Percentiles rank a stretch among this genome's conserved stretches.
Evolutionary conservation across 371 early-diverging fungal genomes (phyloP).

Genomic region (Parasitella parasitica): DNA sequence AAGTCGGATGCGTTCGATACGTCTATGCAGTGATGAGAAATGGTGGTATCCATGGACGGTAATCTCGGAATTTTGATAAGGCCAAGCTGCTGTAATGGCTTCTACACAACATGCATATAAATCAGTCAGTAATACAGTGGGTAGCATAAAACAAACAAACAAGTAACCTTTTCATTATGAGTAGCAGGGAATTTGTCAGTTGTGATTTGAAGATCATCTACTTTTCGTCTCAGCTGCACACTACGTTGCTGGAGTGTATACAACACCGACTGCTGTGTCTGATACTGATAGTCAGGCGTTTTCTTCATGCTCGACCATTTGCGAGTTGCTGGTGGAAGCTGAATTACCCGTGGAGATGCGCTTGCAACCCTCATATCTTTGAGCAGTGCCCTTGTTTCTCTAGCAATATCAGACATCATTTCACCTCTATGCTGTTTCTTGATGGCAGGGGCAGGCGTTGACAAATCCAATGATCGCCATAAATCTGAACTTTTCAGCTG

Average conservation of each 20-base stretch:
- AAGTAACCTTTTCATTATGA: conserved; percentile 7
- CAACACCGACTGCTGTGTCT: conserved; percentile 70
- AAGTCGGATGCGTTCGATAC: conserved; percentile 34
- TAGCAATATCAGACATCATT: conserved; percentile 16
- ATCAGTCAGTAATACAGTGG: not conserved
- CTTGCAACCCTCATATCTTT: conserved; percentile 52
- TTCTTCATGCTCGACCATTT: conserved; percentile 60
- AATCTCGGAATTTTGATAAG: conserved; percentile 13
- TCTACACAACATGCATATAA: not conserved
- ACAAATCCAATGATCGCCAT: conserved; percentile 32
- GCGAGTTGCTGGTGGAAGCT: conserved; percentile 29
- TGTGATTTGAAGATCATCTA: conserved; percentile 23
- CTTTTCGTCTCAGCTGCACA: conserved; percentile 52
- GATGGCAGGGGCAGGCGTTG: not conserved
- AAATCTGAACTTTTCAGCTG: conserved; percentile 68
- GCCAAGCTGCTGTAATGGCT: conserved; percentile 7
- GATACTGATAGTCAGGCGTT: conserved; percentile 70
- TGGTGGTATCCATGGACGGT: not conserved
- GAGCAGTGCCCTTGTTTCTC: conserved; percentile 35
- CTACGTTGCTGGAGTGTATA: conserved; percentile 65
- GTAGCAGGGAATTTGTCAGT: not conserved
- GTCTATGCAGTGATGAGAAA: conserved; percentile 22
- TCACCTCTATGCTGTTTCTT: not conserved
- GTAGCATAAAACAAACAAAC: not conserved
- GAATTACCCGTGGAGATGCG: conserved; percentile 58